Evolutionary conservation across 2,329 filamentous ascomycete genomes (phyloP).

Genomic region (Chrysoporthe austroafricana): DNA sequence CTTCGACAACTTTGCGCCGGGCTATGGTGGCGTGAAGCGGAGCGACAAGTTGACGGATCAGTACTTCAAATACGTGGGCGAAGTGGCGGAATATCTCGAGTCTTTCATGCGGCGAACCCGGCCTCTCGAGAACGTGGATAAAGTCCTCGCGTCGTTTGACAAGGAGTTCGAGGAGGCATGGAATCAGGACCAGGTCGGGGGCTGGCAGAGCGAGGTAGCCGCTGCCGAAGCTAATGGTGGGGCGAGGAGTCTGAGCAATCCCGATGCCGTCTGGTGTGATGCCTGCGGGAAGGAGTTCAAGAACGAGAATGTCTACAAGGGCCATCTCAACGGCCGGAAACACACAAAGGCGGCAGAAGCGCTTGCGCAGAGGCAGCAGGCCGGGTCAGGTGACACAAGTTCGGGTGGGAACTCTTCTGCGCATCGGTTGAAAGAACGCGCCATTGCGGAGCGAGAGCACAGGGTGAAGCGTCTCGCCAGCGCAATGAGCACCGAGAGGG

Average conservation of each 20-base stretch:
- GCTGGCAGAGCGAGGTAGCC: constrained; percentile 69
- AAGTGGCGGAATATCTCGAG: constrained; percentile 82
- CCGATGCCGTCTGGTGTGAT: constrained; percentile 80
- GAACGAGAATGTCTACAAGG: constrained; percentile 92
- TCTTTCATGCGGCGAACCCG: constrained; percentile 82
- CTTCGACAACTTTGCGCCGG: constrained; percentile 84
- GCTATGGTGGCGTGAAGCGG: constrained; percentile 74
- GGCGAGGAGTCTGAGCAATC: constrained; percentile 41
- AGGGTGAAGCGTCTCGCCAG: constrained; percentile 78
- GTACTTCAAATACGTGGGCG: constrained; percentile 88
- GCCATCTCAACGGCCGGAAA: constrained; percentile 87
- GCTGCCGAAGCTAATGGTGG: constrained; percentile 44
- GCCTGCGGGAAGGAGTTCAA: constrained; percentile 95
- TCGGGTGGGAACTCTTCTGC: constrained; percentile 29
- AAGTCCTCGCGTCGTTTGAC: constrained; percentile 75
- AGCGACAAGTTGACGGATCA: constrained; percentile 87
- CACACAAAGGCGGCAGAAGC: constrained; percentile 82
- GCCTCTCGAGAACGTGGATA: constrained; percentile 84
- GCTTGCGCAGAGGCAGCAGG: constrained; percentile 54
- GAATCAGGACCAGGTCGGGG: constrained; percentile 77
- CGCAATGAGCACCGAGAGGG: constrained; percentile 83
- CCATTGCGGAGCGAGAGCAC: constrained; percentile 86
- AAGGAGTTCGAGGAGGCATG: constrained; percentile 83
- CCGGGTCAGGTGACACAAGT: constrained; percentile 35
- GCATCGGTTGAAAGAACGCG: constrained; percentile 71